Evolutionary conservation across 208 protist genomes (phyloP), one percentile per base, ranked within the genome.

Genomic region (Trypanosomatidae sp.): DNA sequence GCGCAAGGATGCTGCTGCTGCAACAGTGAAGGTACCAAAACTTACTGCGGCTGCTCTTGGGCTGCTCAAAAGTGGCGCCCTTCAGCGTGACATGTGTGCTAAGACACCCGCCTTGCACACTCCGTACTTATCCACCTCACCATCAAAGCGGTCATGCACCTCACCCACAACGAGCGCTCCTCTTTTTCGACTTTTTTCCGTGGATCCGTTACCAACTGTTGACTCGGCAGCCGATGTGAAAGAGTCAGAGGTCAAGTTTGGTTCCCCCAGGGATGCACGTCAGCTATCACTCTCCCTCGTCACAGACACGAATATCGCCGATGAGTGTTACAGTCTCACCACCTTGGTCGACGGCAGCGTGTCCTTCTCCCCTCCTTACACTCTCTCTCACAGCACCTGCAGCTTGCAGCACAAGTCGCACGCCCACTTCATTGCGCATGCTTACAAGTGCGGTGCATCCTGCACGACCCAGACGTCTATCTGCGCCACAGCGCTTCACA

Each of bases 281-380:
- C 69, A 60, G 46, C 33, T 56, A 49, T 60, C 50, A 17, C 15
- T 58, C 19, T 69, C 67, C 13, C 39, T 78, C 49, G 30, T 73
- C 6, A 78, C 74, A 0, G 74, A 78, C 67, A 69, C 49, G 22
- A 67, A 78, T 69, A 73, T 78, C 22, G 67, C 47, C 4, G 74
- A 78, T 46, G 74, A 78, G 62, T 73, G 74, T 9, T 5, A 12
- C 6, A 73, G 59, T 22, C 12, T n/a, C 60, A 46, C 50, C 44
- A 43, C 17, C 65, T 49, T 44, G 1, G 49, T 19, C 19, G 73
- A 72, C 25, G 47, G 66, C 15, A 70, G 66, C 22, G 46, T 59
- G 17, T 59, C 47, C 28, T 9, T 4, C 15, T 55, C 52, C 41
- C 46, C 22, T 53, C 50, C 28, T 17, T n/a, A 28, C 50, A 17